Evolutionary conservation across 1,284 basidiomycete species (phyloP).

Genomic region (Irpex sp.): DNA sequence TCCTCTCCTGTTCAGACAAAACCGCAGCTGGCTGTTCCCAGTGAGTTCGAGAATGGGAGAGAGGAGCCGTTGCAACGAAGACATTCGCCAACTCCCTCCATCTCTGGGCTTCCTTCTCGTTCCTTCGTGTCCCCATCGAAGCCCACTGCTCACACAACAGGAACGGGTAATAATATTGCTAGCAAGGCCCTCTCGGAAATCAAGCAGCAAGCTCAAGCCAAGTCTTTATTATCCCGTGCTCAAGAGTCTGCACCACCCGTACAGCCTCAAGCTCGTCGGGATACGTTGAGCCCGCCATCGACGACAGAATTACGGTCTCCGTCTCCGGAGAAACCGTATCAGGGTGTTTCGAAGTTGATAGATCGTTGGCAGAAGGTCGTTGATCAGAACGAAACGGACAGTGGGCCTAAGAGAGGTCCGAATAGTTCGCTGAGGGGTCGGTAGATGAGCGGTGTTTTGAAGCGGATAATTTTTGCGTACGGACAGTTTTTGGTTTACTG

Average conservation of each 20-base stretch:
- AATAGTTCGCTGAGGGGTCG: slow-evolving; percentile 4
- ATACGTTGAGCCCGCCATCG: slow-evolving; percentile 1
- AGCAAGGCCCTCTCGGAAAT: neutral
- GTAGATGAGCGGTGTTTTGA: neutral
- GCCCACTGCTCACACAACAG: neutral
- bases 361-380: slow-evolving; percentile 80
- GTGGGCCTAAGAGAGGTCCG: neutral
- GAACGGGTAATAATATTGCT: neutral
- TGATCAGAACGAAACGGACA: slow-evolving; percentile 41
- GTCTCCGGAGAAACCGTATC: slow-evolving; percentile 70
- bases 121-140: neutral
- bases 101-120: slow-evolving; percentile 4
- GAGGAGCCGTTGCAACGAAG: slow-evolving; percentile 20
- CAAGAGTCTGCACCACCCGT: slow-evolving; percentile 11
- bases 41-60: slow-evolving; percentile 15
- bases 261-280: slow-evolving; percentile 1
- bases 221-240: slow-evolving; percentile 14
- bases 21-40: slow-evolving; percentile 21
- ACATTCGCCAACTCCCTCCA: slow-evolving; percentile 18
- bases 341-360: slow-evolving; percentile 75
- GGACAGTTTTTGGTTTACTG: neutral
- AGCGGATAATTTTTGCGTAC: neutral
- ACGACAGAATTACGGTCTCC: slow-evolving; percentile 35
- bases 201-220: neutral
- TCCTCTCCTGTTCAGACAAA: slow-evolving; percentile 20